A percentile compares a stretch with the other conserved stretches of the same genome.
Conservation (phyloP, 225 moss, liverwort and hornwort species). For the Climacium dendroides region DNA sequence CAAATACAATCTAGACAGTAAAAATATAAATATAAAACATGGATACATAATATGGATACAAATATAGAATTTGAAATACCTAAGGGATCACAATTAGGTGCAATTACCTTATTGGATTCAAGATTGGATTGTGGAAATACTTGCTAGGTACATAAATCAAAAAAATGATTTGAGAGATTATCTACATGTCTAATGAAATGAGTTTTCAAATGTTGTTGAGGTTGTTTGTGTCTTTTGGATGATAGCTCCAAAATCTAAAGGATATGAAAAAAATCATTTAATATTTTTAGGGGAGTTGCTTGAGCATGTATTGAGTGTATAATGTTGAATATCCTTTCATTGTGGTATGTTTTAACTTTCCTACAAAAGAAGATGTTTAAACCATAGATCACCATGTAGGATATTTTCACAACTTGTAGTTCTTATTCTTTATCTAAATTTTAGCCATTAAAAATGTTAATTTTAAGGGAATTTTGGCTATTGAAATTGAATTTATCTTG, state of each 20-base stretch:
- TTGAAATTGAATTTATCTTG: background rate
- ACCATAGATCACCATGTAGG: rapidly evolving
- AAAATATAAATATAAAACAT: too few species aligned
- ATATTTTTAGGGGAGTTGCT: rapidly evolving
- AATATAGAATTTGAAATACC: too few species aligned
- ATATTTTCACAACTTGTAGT: background rate
- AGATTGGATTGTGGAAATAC: background rate
- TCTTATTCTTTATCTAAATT: background rate
- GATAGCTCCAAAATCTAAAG: background rate
- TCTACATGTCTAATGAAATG: too few species aligned
- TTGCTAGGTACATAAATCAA: too few species aligned
- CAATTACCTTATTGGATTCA: background rate
- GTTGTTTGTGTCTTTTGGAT: background rate
- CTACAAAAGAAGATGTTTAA: background rate
- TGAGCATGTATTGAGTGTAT: rapidly evolving
- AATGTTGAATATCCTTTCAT: background rate
- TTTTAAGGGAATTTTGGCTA: background rate
- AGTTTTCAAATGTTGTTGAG: rapidly evolving
- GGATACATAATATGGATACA: too few species aligned
- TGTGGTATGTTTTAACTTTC: background rate
- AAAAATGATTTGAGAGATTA: background rate
- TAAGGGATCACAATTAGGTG: background rate
- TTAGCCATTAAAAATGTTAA: background rate
- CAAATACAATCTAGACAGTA: too few species aligned
- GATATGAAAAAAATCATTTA: background rate